A percentile compares a stretch with the other conserved stretches of the same genome.
phyloP scores from a whole-genome alignment of 164 flowering plant genomes.

The Tetracentron sinense region DNA sequence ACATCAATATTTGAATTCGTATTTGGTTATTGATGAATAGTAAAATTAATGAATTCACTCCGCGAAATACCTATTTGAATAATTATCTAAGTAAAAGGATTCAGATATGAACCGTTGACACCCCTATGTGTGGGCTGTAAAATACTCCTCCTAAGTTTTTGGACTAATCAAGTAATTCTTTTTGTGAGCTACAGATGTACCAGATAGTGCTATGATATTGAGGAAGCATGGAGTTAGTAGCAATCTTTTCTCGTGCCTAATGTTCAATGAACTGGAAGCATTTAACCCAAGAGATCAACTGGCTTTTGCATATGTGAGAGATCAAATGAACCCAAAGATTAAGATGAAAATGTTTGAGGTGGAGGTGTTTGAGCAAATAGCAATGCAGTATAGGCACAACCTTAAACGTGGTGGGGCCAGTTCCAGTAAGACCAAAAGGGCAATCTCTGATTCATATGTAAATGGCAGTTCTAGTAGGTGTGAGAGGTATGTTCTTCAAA shows the following conservation, averaged over 20 bases:
- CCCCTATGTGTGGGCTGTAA: too few relatives aligned
- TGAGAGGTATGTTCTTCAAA: conserved; percentile 39
- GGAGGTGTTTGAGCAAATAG: conserved; percentile 80
- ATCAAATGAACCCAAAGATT: conserved; percentile 61
- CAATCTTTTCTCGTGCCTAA: conserved; percentile 78
- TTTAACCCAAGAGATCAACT: conserved; percentile 93
- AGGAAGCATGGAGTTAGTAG: conserved; percentile 66
- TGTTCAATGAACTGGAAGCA: conserved; percentile 87
- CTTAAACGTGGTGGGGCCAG: conserved; percentile 29
- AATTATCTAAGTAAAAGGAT: too few relatives aligned
- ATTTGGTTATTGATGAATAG: too few relatives aligned
- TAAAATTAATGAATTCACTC: too few relatives aligned
- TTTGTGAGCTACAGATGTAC: conserved; percentile 66
- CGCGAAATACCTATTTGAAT: too few relatives aligned
- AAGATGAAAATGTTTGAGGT: conserved; percentile 84
- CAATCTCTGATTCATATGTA: conserved; percentile 19
- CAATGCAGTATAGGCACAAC: conserved; percentile 78
- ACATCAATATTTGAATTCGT: too few relatives aligned
- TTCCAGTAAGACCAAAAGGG: conserved; percentile 20
- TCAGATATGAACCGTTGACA: too few relatives aligned
- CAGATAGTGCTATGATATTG: conserved; percentile 81
- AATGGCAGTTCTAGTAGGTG: conserved; percentile 39
- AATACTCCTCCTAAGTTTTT: not conserved
- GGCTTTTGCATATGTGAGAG: conserved; percentile 88
- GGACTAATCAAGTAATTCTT: not conserved